A percentile compares a stretch with the other conserved stretches of the same genome.
Conservation (phyloP, 139 green algal species). For the Microglena sp. region DNA sequence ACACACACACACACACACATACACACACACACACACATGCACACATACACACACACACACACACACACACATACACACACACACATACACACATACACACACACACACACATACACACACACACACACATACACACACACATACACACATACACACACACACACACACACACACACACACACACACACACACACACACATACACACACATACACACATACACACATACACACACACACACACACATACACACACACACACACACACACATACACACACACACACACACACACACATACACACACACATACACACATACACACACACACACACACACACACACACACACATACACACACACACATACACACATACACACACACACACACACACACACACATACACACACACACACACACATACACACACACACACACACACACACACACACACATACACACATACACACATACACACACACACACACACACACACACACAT, state of each 20-base stretch:
- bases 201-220: constrained; percentile 1
- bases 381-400: constrained; percentile 9
- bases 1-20: no score
- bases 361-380: constrained; percentile 11
- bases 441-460: not conserved
- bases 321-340: constrained; percentile 11
- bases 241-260: constrained; percentile 1
- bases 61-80: no score
- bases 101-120: no score
- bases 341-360: constrained; percentile 9
- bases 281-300: not conserved
- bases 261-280: not conserved
- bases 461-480: not conserved
- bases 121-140: no score
- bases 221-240: constrained; percentile 3
- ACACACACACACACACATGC: no score
- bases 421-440: constrained; percentile 3
- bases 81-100: no score
- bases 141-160: no score
- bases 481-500: not conserved
- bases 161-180: no score
- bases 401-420: not conserved
- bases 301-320: constrained; percentile 6
- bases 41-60: no score
- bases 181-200: no score